These are phyloP conservation scores for Salisapilia sapeloensis DNA, from an alignment of 352 stramenopile species.

Conservation along the genomic window DNA sequence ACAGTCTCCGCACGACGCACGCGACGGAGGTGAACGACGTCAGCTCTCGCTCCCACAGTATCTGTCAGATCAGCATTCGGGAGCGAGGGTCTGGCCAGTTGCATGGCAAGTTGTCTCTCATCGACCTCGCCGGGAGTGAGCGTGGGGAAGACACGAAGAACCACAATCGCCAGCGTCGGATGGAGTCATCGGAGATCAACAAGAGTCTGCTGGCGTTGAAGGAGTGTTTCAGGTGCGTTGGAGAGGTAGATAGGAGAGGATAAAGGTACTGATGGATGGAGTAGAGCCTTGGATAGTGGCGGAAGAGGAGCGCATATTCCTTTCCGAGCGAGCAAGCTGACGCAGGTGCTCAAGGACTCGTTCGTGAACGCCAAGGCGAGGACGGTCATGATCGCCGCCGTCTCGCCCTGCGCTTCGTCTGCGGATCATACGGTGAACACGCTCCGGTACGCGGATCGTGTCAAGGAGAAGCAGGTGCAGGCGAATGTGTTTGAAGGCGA, in stretches of 20 bases:
- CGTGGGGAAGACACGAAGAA: conserved; percentile 91
- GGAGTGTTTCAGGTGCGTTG: conserved; percentile 84
- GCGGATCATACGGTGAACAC: conserved; percentile 96
- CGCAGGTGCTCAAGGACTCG: conserved; percentile 95
- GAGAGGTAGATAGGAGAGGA: not conserved
- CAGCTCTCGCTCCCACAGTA: conserved; percentile 88
- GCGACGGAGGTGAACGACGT: conserved; percentile 93
- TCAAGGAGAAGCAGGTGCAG: conserved; percentile 90
- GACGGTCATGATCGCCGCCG: conserved; percentile 94
- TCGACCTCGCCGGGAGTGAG: conserved; percentile 94
- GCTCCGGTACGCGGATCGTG: conserved; percentile 91
- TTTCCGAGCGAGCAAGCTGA: conserved; percentile 93
- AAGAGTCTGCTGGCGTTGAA: conserved; percentile 94
- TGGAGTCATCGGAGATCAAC: conserved; percentile 97
- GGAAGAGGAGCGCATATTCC: conserved; percentile 84
- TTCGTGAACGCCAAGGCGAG: conserved; percentile 89
- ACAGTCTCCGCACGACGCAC: conserved; percentile 89
- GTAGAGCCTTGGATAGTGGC: conserved; percentile 80
- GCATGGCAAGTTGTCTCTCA: conserved; percentile 88
- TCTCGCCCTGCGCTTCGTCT: conserved; percentile 86
- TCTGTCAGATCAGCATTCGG: conserved; percentile 87
- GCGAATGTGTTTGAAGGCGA: conserved; percentile 43
- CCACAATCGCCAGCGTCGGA: conserved; percentile 81
- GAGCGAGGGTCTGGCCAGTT: conserved; percentile 23
- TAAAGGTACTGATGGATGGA: not conserved